A percentile compares a stretch with the other conserved stretches of the same genome.
Evolutionary conservation across 2,329 filamentous ascomycete species (phyloP).

Genomic region (Colletotrichum acutatum): DNA sequence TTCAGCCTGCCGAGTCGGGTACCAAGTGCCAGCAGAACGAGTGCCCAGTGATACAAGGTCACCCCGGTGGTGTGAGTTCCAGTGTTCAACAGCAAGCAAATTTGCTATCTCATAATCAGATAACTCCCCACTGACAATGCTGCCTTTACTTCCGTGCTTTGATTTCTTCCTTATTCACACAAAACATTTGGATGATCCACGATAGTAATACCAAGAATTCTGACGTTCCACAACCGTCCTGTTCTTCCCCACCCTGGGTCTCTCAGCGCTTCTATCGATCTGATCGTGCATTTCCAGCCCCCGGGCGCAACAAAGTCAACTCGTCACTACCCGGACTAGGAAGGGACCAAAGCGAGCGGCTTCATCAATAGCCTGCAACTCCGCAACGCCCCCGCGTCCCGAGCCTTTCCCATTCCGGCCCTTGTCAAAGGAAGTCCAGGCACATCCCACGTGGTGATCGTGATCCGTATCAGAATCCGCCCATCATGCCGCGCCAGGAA

Average conservation of each 20-base stretch:
- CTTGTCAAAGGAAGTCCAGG: background rate
- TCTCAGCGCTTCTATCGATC: background rate
- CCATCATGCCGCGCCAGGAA: conserved; percentile 26
- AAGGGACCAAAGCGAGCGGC: background rate
- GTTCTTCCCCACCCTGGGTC: background rate
- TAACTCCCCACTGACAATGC: background rate
- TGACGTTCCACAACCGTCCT: background rate
- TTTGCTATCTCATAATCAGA: conserved; percentile 12
- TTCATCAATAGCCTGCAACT: background rate
- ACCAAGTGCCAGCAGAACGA: conserved; percentile 2
- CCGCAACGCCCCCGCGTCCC: background rate
- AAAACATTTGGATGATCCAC: background rate
- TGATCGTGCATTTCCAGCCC: background rate
- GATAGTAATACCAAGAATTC: background rate
- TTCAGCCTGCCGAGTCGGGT: conserved; percentile 21
- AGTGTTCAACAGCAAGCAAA: background rate
- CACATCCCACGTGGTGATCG: background rate
- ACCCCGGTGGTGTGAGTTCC: background rate
- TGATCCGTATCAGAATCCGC: background rate
- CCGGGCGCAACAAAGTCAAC: background rate
- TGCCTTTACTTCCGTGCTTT: background rate
- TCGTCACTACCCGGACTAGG: conserved; percentile 6
- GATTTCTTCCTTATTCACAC: conserved; percentile 1
- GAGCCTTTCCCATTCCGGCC: conserved; percentile 9
- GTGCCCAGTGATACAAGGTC: background rate